Conservation (phyloP, 1,284 basidiomycete species). For the Sanguinoderma infundibulare region DNA sequence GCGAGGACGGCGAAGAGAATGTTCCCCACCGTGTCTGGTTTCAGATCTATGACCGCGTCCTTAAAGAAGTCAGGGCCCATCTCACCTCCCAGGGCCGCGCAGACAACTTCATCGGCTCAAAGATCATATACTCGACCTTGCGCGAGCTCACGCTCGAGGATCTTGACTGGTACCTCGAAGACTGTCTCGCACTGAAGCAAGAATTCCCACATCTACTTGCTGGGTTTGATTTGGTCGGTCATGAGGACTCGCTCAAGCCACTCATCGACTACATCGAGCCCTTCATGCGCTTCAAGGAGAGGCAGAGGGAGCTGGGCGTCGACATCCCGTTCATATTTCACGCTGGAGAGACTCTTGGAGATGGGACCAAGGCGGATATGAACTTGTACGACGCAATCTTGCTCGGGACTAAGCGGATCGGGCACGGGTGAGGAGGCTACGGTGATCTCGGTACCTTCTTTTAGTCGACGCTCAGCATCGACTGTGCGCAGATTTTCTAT, state of each 20-base stretch:
- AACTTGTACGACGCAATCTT: constrained; percentile 83
- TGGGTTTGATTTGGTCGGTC: constrained; percentile 82
- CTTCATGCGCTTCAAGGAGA: constrained; percentile 64
- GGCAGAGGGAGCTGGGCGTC: constrained; percentile 59
- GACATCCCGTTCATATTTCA: constrained; percentile 83
- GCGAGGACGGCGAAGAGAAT: constrained; percentile 57
- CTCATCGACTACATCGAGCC: constrained; percentile 68
- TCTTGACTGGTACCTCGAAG: constrained; percentile 69
- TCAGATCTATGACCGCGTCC: constrained; percentile 54
- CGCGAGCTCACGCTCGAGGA: constrained; percentile 61
- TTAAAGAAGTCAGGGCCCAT: constrained; percentile 59
- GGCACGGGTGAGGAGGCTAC: constrained; percentile 80
- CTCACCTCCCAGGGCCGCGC: constrained; percentile 54
- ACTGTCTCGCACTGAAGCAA: constrained; percentile 75
- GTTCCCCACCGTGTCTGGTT: constrained; percentile 68
- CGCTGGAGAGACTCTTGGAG: constrained; percentile 78
- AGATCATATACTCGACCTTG: constrained; percentile 75
- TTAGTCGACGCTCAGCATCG: background rate
- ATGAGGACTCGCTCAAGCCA: constrained; percentile 68
- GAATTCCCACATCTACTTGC: constrained; percentile 73
- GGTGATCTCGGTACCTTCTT: background rate
- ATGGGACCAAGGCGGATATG: constrained; percentile 69
- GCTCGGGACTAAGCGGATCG: constrained; percentile 80
- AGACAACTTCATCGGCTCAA: constrained; percentile 68
- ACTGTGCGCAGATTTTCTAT: constrained; percentile 64